These are phyloP conservation scores for Diplosphaera chodatii DNA, from an alignment of 139 green algal species.

Conservation along the genomic window DNA sequence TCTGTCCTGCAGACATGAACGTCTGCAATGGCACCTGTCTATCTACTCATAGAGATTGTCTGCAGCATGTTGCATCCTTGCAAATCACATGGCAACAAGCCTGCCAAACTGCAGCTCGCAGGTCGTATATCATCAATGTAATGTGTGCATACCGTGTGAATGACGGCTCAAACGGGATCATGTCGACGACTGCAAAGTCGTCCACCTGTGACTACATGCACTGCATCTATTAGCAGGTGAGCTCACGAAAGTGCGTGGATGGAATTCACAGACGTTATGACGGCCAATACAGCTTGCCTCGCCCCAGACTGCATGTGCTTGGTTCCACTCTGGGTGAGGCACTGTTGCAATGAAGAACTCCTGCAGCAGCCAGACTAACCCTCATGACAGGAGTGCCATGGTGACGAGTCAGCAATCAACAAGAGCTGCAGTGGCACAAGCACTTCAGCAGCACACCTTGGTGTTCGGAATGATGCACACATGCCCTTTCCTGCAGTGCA, in stretches of 20 bases:
- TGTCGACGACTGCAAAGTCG: not conserved
- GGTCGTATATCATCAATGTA: too few relatives aligned
- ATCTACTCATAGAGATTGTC: too few relatives aligned
- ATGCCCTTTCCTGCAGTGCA: conserved; percentile 25
- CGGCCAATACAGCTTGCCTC: conserved; percentile 1
- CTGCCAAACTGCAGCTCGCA: too few relatives aligned
- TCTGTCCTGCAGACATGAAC: not conserved
- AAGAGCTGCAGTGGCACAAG: too few relatives aligned
- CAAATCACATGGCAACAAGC: too few relatives aligned
- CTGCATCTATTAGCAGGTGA: too few relatives aligned
- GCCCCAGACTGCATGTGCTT: conserved; percentile 30
- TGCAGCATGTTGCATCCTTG: too few relatives aligned
- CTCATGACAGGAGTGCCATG: too few relatives aligned
- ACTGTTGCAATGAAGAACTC: conserved; percentile 48
- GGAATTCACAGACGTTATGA: too few relatives aligned
- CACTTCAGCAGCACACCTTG: not conserved
- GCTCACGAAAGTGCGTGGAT: too few relatives aligned
- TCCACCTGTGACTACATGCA: not conserved
- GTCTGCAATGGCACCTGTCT: too few relatives aligned
- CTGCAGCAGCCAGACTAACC: not conserved
- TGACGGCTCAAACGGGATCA: not conserved
- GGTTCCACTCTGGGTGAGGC: conserved; percentile 42
- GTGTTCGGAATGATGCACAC: conserved; percentile 38
- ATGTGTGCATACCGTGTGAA: not conserved
- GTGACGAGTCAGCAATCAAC: too few relatives aligned